These are phyloP conservation scores for Fomitopsis palustris DNA, from an alignment of 1,284 basidiomycete genomes.

Conservation along the genomic window DNA sequence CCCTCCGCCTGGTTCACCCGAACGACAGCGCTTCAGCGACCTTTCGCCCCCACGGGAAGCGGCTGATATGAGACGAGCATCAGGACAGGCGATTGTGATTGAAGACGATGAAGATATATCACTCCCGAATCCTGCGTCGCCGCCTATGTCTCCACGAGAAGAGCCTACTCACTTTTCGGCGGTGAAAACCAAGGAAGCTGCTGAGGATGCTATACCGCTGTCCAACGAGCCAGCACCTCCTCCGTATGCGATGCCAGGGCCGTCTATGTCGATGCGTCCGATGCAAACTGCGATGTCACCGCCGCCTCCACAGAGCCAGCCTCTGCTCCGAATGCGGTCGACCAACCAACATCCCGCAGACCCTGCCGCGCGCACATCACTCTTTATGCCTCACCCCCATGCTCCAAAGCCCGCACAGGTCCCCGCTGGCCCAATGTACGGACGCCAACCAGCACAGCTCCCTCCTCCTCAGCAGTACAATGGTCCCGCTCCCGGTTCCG, in stretches of 20 bases:
- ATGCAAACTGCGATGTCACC: slow-evolving; percentile 14
- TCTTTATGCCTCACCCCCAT: slow-evolving; percentile 72
- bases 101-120: slow-evolving; percentile 32
- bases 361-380: slow-evolving; percentile 35
- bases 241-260: slow-evolving; percentile 14
- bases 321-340: slow-evolving; percentile 1
- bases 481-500: slow-evolving; percentile 21
- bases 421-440: slow-evolving; percentile 58
- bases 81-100: slow-evolving; percentile 27
- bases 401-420: slow-evolving; percentile 54
- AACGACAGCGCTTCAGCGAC: slow-evolving; percentile 2
- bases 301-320: not conserved
- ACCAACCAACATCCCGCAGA: slow-evolving; percentile 5
- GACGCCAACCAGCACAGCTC: slow-evolving; percentile 29
- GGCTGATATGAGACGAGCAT: slow-evolving; percentile 3
- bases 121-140: not conserved
- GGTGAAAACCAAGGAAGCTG: not conserved
- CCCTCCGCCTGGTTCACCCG: slow-evolving; percentile 17
- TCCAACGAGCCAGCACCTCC: slow-evolving; percentile 6
- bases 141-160: not conserved
- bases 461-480: slow-evolving; percentile 7
- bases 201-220: not conserved
- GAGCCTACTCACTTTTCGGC: not conserved
- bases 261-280: not conserved
- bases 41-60: slow-evolving; percentile 1